phyloP scores from a whole-genome alignment of 225 moss, liverwort and hornwort genomes.

The Marchantia polymorpha region DNA sequence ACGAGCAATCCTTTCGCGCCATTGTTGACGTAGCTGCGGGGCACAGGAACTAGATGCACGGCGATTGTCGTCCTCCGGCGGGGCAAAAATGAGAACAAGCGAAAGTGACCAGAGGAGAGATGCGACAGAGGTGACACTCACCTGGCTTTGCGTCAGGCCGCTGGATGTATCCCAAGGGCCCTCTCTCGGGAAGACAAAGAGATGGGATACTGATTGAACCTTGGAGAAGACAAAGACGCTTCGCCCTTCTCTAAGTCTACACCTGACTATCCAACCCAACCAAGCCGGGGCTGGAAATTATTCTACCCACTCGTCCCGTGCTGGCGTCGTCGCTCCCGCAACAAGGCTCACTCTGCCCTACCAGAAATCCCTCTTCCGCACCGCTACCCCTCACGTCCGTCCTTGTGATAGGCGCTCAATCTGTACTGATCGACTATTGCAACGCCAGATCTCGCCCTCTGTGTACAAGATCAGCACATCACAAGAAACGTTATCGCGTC shows the following conservation, averaged over 20 bases:
- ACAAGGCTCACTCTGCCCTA: neutral
- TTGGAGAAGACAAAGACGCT: neutral
- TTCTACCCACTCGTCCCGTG: neutral
- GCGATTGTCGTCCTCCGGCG: neutral
- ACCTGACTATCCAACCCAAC: slow-evolving; percentile 16
- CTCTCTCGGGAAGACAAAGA: slow-evolving; percentile 8
- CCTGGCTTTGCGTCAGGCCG: slow-evolving; percentile 25
- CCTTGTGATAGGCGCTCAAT: neutral
- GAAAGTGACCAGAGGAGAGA: neutral
- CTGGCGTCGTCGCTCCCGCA: neutral
- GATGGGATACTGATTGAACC: neutral
- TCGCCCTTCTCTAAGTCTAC: neutral
- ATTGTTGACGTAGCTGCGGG: neutral
- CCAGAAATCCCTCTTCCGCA: neutral
- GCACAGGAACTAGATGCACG: neutral
- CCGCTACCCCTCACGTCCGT: neutral
- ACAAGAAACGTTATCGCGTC: slow-evolving; percentile 16
- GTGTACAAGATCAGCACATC: slow-evolving; percentile 23
- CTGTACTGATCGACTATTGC: neutral
- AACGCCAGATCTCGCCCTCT: slow-evolving; percentile 27
- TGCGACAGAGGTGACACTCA: slow-evolving; percentile 1
- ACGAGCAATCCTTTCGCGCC: neutral
- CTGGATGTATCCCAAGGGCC: slow-evolving; percentile 19
- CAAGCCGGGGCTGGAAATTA: slow-evolving; percentile 3
- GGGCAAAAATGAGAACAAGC: neutral